Evolutionary conservation across 1,284 basidiomycete species (phyloP), one percentile per base, ranked within the genome.

Genomic region (Bjerkandera adusta): DNA sequence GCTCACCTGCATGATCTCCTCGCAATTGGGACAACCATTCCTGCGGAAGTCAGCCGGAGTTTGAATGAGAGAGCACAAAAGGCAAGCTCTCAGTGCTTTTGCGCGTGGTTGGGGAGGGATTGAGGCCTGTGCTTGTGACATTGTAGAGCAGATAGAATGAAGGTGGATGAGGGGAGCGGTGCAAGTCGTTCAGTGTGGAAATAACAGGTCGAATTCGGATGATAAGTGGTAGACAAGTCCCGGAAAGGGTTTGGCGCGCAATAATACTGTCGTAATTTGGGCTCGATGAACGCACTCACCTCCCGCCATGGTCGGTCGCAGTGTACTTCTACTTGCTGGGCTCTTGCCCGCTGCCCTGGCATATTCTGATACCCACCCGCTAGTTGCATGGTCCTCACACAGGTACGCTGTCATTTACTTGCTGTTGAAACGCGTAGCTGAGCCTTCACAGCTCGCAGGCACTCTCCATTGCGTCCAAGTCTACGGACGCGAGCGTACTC

Each of bases 11-110:
- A 98, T 81, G 56, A 96, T 77, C 58, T 96, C 90, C 60, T 99
- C 96, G 67, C 96, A 99, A 64, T 99, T 99, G 30, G 96, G 96
- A 64, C 96, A 99, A 3, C 96, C 96, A 36, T 76, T 72, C 54
- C 81, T 82, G 44, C 86, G 73, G 64, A 98, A 99, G 57, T 98
- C 96, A 46, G 76, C 73, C 0, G 91, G 83, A 0, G 83, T 75
- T 62, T 94, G 93, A 33, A 97, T 82, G 54, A 95, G 83, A 8
- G 92, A 97, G 67, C 95, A 98, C 25, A 96, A 78, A 5, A 97
- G 76, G 60, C 95, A 98, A 22, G 95, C 93, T 52, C 95, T 80
- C 15, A 96, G 79, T 49, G 86, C 77, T 55, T 81, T 85, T 35
- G 83, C 81, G 53, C 76, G 81, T 25, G 81, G 76, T 47, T 80